These are phyloP conservation scores for Immersiporthe knoxdaviesiana DNA, from an alignment of 2,329 filamentous ascomycete species.

Conservation along the genomic window DNA sequence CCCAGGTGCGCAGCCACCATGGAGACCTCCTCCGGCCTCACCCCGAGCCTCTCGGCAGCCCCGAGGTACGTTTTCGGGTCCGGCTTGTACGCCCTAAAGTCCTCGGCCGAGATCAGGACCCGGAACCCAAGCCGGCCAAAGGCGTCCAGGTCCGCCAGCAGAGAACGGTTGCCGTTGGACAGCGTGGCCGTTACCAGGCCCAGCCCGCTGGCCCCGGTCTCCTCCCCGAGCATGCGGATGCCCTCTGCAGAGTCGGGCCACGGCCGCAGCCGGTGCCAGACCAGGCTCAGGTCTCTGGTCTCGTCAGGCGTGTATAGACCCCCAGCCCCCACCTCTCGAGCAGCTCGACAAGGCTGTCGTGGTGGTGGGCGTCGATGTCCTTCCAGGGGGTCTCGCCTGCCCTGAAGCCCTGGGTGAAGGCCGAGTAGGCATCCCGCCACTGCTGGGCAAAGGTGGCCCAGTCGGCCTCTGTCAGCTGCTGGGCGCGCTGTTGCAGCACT, in stretches of 20 bases:
- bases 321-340: conserved; percentile 59
- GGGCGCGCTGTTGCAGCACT: conserved; percentile 50
- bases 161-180: conserved; percentile 71
- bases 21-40: conserved; percentile 62
- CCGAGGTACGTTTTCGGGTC: conserved; percentile 69
- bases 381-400: conserved; percentile 58
- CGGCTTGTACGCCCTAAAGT: conserved; percentile 78
- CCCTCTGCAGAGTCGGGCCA: conserved; percentile 63
- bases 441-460: conserved; percentile 69
- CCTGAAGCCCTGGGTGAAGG: conserved; percentile 61
- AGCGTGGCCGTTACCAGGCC: conserved; percentile 65
- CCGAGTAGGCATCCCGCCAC: conserved; percentile 68
- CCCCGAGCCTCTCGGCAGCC: conserved; percentile 58
- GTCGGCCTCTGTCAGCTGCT: conserved; percentile 56
- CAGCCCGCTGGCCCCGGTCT: background rate
- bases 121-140: conserved; percentile 65
- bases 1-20: conserved; percentile 78
- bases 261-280: conserved; percentile 73
- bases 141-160: conserved; percentile 67
- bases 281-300: conserved; percentile 63
- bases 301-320: conserved; percentile 66
- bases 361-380: conserved; percentile 74
- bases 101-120: conserved; percentile 66
- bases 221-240: background rate
- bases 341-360: conserved; percentile 62